Percentiles rank a stretch among this genome's conserved stretches.
Evolutionary conservation across 257 asterid species (phyloP).

Genomic region (Penstemon davidsonii): DNA sequence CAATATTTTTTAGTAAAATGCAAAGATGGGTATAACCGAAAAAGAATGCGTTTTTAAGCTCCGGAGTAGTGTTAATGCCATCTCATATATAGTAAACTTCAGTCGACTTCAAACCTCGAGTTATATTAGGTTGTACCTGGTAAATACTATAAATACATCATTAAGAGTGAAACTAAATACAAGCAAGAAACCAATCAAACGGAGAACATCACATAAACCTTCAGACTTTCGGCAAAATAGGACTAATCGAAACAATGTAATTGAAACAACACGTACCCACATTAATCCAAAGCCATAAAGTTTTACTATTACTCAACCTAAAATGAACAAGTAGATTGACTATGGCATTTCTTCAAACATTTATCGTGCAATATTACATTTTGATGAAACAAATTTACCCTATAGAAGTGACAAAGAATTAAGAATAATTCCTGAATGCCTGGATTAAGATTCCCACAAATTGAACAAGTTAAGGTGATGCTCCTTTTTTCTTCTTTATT

Average conservation of each 20-base stretch:
- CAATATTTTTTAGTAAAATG: conserved; percentile 50
- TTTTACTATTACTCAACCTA: background rate
- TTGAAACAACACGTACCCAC: background rate
- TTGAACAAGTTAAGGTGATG: background rate
- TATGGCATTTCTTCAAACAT: conserved; percentile 28
- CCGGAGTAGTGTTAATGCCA: conserved; percentile 78
- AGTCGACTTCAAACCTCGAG: conserved; percentile 26
- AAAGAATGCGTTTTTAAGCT: conserved; percentile 59
- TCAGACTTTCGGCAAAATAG: background rate
- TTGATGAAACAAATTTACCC: background rate
- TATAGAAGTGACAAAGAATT: background rate
- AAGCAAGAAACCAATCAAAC: conserved; percentile 4
- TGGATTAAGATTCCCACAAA: background rate
- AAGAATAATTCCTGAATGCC: background rate
- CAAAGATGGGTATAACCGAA: conserved; percentile 54
- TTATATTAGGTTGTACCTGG: conserved; percentile 25
- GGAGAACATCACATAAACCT: conserved; percentile 1
- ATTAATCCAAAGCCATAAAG: too few species aligned
- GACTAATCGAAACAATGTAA: too few species aligned
- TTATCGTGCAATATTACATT: conserved; percentile 21
- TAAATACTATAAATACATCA: background rate
- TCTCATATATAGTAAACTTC: conserved; percentile 20
- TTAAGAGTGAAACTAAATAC: background rate
- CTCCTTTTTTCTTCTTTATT: too few species aligned
- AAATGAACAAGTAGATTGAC: conserved; percentile 20